Base-by-base conservation (phyloP, 2,329 filamentous ascomycete genomes). In the Laburnicola sp. region DNA sequence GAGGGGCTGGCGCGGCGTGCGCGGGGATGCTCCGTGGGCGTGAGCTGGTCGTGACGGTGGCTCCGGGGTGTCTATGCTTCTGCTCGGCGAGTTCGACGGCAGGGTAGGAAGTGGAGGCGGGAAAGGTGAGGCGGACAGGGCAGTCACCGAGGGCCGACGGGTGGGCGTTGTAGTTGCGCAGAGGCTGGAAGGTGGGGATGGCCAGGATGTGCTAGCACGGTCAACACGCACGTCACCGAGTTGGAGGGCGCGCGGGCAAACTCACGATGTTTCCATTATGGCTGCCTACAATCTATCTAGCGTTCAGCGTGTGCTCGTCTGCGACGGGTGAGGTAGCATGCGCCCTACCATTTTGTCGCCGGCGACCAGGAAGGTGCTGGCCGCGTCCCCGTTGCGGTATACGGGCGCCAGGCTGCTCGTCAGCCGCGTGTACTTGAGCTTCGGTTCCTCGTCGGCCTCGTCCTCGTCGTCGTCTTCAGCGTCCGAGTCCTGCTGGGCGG, bases 231-330 rank as follows among this genome's bases (percentile, higher is more conserved):
- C 27, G n/a, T n/a, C 10, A 23, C 4, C 27, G 16, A 36, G 40
- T 35, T 23, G 7, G 10, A 28, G 42, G 53, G 46, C 31, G 37
- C 10, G 7, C 22, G 25, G 26, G 23, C 1, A 26, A n/a, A 76
- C 87, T 79, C 80, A 95, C 91, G 65, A 97, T 93, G 66, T 94
- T 96, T 64, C 94, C 94, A 75, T 96, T 96, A 73, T 99, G 93
- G 28, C 94, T 97, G 59, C 93, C 94, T 62, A 96, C 80, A 56
- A 97, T 87, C 89, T 93, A 74, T 42, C 58, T 52, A 58, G 40
- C 55, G 46, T 56, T 73, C 56, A 65, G 53, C 53, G 59, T 62
- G 74, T 61, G 77, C 59, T 89, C 16, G 16, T 16, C 91, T 64
- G 91, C 79, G 59, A 95, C 85, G 84, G 89, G 71, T 35, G 59